A percentile compares a stretch with the other conserved stretches of the same genome.
Evolutionary conservation across 192 early-diverging fungal species (phyloP).

Genomic region (Coemansia sp.): DNA sequence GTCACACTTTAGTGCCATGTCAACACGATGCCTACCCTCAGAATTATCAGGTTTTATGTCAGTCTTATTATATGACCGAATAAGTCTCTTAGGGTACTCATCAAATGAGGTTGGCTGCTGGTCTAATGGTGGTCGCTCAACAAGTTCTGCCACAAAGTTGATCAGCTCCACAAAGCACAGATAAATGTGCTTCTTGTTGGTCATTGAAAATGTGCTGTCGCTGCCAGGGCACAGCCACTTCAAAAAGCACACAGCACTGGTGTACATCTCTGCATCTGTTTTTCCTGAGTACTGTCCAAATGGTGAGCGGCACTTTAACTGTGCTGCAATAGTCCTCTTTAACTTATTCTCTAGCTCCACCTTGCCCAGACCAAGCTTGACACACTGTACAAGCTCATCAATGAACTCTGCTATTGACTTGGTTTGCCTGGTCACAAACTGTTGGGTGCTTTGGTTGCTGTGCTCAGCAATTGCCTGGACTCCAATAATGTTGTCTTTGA

Average conservation of each 20-base stretch:
- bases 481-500: background rate
- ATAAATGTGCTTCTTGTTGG: background rate
- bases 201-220: background rate
- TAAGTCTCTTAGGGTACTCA: background rate
- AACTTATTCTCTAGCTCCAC: background rate
- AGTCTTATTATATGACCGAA: constrained; percentile 4
- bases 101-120: background rate
- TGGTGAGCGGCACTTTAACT: background rate
- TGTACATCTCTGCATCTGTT: background rate
- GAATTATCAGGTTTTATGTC: background rate
- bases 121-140: background rate
- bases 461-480: background rate
- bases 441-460: background rate
- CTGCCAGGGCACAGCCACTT: background rate
- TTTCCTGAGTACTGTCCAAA: background rate
- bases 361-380: background rate
- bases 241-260: background rate
- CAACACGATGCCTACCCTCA: background rate
- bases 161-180: background rate
- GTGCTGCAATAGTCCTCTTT: background rate
- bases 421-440: background rate
- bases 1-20: constrained; percentile 4
- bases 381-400: background rate
- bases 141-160: background rate
- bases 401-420: background rate